These are phyloP conservation scores for Cercospora zeina DNA, from an alignment of 2,329 filamentous ascomycete species.

Conservation along the genomic window DNA sequence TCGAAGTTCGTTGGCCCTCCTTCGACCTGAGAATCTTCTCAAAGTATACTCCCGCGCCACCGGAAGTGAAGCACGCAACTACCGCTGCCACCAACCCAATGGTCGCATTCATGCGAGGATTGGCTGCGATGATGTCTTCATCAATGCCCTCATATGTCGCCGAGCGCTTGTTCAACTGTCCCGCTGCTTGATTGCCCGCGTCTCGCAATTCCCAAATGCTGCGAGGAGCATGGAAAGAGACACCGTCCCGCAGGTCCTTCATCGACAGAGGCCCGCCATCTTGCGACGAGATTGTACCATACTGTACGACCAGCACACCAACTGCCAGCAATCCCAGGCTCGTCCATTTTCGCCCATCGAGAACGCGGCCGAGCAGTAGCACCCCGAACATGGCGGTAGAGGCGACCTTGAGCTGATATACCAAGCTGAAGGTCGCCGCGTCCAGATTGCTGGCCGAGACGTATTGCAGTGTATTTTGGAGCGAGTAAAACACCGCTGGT, in stretches of 20 bases:
- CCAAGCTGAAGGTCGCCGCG: slow-evolving; percentile 87
- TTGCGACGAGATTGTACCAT: slow-evolving; percentile 62
- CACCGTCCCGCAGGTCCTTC: slow-evolving; percentile 62
- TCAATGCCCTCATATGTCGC: slow-evolving; percentile 90
- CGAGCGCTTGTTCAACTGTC: slow-evolving; percentile 65
- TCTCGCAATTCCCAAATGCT: slow-evolving; percentile 76
- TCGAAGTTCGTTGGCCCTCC: slow-evolving; percentile 63
- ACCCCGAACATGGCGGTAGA: slow-evolving; percentile 87
- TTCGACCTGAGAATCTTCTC: slow-evolving; percentile 86
- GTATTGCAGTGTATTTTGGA: slow-evolving; percentile 94
- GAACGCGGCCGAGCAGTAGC: slow-evolving; percentile 67
- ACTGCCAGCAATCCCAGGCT: slow-evolving; percentile 75
- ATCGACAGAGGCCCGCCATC: slow-evolving; percentile 57
- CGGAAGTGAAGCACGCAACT: slow-evolving; percentile 75
- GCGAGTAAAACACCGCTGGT: slow-evolving; percentile 81
- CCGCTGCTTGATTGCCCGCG: slow-evolving; percentile 54
- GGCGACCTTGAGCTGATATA: slow-evolving; percentile 93
- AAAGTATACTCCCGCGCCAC: slow-evolving; percentile 81
- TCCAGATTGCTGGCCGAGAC: slow-evolving; percentile 87
- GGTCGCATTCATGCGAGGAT: slow-evolving; percentile 69
- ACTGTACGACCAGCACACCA: slow-evolving; percentile 81
- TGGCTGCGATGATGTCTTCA: slow-evolving; percentile 56
- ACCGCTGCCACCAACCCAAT: slow-evolving; percentile 78
- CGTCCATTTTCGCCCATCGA: slow-evolving; percentile 75
- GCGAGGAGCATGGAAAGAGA: slow-evolving; percentile 67